phyloP scores from a whole-genome alignment of 2,329 filamentous ascomycete genomes.

The Hysterium pulicare region DNA sequence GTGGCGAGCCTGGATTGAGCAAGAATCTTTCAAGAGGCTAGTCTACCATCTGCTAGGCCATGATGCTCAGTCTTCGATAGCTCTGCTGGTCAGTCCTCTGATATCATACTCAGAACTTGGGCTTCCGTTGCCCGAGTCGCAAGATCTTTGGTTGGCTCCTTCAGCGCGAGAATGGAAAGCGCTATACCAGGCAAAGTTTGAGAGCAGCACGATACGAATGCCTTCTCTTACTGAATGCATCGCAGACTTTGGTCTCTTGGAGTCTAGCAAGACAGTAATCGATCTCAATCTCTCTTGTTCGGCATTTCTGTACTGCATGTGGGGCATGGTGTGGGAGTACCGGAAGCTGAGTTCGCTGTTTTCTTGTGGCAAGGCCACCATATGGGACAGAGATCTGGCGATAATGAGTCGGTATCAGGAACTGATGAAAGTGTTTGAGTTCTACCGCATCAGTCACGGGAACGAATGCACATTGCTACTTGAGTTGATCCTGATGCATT shows the following conservation, averaged over 20 bases:
- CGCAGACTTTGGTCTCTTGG: slow-evolving; percentile 49
- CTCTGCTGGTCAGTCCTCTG: slow-evolving; percentile 60
- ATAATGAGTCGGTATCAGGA: slow-evolving; percentile 49
- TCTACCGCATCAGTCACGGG: slow-evolving; percentile 45
- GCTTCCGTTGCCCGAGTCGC: slow-evolving; percentile 61
- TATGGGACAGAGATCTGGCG: slow-evolving; percentile 32
- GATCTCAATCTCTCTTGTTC: slow-evolving; percentile 57
- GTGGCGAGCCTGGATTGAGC: slow-evolving; percentile 62
- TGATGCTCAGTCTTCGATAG: slow-evolving; percentile 66
- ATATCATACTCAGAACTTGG: slow-evolving; percentile 68
- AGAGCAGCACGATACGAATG: slow-evolving; percentile 35
- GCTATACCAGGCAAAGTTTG: slow-evolving; percentile 49
- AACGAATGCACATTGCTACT: slow-evolving; percentile 41
- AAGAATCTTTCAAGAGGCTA: slow-evolving; percentile 67
- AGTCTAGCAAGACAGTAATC: slow-evolving; percentile 48
- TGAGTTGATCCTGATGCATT: slow-evolving; percentile 58
- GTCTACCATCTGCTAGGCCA: slow-evolving; percentile 63
- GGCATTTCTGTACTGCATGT: slow-evolving; percentile 64
- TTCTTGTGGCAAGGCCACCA: slow-evolving; percentile 46
- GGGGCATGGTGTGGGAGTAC: slow-evolving; percentile 64
- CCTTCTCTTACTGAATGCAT: slow-evolving; percentile 57
- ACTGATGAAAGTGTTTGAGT: slow-evolving; percentile 56
- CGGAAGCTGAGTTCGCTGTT: slow-evolving; percentile 56
- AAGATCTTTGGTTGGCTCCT: slow-evolving; percentile 63
- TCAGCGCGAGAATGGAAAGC: slow-evolving; percentile 63